Base-by-base conservation (phyloP, 2,329 filamentous ascomycete species). In the Pezicula neosporulosa region DNA sequence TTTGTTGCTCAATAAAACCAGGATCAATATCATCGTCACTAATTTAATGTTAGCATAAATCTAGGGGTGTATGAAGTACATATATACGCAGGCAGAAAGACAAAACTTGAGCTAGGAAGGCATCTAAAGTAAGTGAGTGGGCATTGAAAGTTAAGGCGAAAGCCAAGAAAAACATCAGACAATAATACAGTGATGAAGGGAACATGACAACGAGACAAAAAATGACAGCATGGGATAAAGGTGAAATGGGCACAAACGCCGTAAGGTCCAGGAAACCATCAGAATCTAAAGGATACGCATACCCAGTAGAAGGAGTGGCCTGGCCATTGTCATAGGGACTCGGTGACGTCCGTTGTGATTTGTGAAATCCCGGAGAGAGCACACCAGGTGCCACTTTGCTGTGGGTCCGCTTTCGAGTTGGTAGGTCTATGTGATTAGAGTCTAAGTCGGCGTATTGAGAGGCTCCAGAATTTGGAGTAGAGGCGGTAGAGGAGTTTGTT, bases 261-360 rank as follows among this genome's bases (percentile, higher is more conserved):
- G 56, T 55, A 52, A 62, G 54, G 57, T 58, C 52, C 50, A 57
- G 57, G 30, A 50, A 56, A 47, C 55, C 53, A 55, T 58, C 54
- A 57, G 47, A 45, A 52, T 53, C 30, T 30, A 51, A 36, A 53
- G 52, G 54, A 52, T 60, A 52, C 39, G 39, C 63, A 54, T 66
- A 63, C 62, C 58, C 60, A 54, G 58, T 50, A 47, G 53, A 59
- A 33, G 61, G 57, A 8, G 61, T 61, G 38, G 59, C 42, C 30
- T 48, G 48, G 41, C 56, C 55, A 46, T 59, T 57, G 35, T 39
- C 19, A 27, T 54, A 61, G 33, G 63, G 60, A 53, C 57, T 66
- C 16, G 59, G 61, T 37, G 63, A 59, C 38, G 63, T 65, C 39
- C 63, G 59, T 47, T 63, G 56, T 19, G 62, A 66, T 49, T 66